phyloP scores from a whole-genome alignment of 371 early-diverging fungal species.

The Apophysomyces ossiformis region DNA sequence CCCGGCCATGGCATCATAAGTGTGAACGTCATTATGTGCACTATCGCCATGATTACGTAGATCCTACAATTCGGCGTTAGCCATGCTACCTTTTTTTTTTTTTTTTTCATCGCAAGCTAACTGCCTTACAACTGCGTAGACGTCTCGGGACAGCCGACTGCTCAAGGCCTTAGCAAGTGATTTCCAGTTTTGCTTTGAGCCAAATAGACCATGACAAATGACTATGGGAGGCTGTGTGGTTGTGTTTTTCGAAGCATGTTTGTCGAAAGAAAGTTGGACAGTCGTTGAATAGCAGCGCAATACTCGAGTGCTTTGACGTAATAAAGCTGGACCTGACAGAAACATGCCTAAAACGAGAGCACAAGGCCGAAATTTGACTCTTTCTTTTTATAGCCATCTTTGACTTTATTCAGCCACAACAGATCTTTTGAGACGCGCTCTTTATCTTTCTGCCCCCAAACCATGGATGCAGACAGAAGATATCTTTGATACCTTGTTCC shows the following conservation, averaged over 20 bases:
- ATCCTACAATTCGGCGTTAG: slow-evolving; percentile 75
- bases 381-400: too few species aligned
- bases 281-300: neutral
- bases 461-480: too few species aligned
- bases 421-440: too few species aligned
- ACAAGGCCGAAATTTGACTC: too few species aligned
- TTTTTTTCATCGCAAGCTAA: neutral
- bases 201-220: slow-evolving; percentile 89
- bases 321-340: too few species aligned
- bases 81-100: neutral
- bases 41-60: slow-evolving; percentile 95
- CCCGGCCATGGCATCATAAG: slow-evolving; percentile 78
- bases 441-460: too few species aligned
- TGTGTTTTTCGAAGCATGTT: slow-evolving; percentile 22
- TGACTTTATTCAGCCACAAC: too few species aligned
- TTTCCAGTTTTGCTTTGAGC: slow-evolving; percentile 94
- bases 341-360: too few species aligned
- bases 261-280: slow-evolving; percentile 31
- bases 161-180: slow-evolving; percentile 80
- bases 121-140: slow-evolving; percentile 64
- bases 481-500: too few species aligned
- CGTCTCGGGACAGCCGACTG: slow-evolving; percentile 58
- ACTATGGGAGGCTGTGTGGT: slow-evolving; percentile 20
- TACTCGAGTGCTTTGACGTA: too few species aligned
- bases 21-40: slow-evolving; percentile 69